Percentiles rank a stretch among this genome's conserved stretches.
These are phyloP conservation scores for Fragaria nilgerrensis DNA, from an alignment of 306 rosid species.

Conservation along the genomic window DNA sequence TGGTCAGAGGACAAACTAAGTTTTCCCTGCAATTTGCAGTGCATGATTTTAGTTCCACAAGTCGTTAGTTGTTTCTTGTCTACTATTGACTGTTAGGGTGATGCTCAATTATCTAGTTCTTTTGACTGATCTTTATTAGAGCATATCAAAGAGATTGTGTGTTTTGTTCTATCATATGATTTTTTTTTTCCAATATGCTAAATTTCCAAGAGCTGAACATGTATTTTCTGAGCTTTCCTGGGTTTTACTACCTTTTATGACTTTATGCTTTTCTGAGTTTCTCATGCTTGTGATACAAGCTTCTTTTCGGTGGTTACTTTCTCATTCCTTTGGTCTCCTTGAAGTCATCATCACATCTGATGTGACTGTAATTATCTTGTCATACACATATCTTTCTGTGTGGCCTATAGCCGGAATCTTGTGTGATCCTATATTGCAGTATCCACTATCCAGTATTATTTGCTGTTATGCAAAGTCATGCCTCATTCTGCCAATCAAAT, in stretches of 20 bases:
- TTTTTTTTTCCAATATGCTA: not conserved
- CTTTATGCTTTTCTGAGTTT: not conserved
- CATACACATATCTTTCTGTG: not conserved
- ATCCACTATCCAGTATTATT: not conserved
- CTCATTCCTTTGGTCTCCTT: not conserved
- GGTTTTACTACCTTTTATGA: not conserved
- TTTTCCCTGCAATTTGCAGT: not conserved
- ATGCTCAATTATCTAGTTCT: not conserved
- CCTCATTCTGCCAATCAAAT: not conserved
- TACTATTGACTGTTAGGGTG: not conserved
- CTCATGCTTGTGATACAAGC: not conserved
- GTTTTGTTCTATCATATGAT: not conserved
- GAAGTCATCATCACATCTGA: not conserved
- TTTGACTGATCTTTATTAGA: not conserved
- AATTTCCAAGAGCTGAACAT: not conserved
- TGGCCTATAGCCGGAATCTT: not conserved
- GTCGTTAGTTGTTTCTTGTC: not conserved
- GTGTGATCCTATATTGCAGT: not conserved
- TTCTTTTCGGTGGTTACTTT: not conserved
- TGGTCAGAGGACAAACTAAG: not conserved
- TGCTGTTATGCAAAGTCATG: not conserved
- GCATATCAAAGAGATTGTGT: not conserved
- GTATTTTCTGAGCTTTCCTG: not conserved
- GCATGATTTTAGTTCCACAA: not conserved
- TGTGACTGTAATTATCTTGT: not conserved